These are phyloP conservation scores for Tolypocladium ovalisporum DNA, from an alignment of 2,329 filamentous ascomycete species.

Conservation along the genomic window DNA sequence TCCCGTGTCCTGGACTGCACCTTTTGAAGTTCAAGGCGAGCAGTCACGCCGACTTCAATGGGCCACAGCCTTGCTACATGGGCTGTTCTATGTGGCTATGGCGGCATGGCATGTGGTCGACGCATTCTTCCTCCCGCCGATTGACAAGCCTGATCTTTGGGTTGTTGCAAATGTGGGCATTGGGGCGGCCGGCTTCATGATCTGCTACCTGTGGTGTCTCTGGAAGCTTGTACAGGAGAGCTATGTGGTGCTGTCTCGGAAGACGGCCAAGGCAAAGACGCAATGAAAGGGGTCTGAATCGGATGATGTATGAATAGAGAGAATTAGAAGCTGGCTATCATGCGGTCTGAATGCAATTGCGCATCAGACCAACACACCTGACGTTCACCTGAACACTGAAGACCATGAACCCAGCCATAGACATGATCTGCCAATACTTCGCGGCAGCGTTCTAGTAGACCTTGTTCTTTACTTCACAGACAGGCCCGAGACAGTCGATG, in stretches of 20 bases:
- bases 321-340: background rate
- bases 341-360: background rate
- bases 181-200: slow-evolving; percentile 71
- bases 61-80: slow-evolving; percentile 59
- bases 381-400: too few species aligned
- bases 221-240: slow-evolving; percentile 55
- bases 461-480: background rate
- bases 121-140: slow-evolving; percentile 54
- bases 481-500: background rate
- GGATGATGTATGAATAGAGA: background rate
- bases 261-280: slow-evolving; percentile 23
- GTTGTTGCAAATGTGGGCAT: slow-evolving; percentile 82
- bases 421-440: too few species aligned
- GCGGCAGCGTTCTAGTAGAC: background rate
- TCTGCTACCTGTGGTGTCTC: slow-evolving; percentile 89
- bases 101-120: slow-evolving; percentile 71
- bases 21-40: slow-evolving; percentile 46
- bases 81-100: slow-evolving; percentile 68
- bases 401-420: too few species aligned
- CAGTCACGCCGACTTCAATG: slow-evolving; percentile 25
- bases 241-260: slow-evolving; percentile 30
- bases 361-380: too few species aligned
- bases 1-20: slow-evolving; percentile 60
- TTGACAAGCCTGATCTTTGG: slow-evolving; percentile 84
- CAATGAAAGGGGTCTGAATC: slow-evolving; percentile 10